Conservation (phyloP, 2,329 filamentous ascomycete species). For the Aspergillus terreus region DNA sequence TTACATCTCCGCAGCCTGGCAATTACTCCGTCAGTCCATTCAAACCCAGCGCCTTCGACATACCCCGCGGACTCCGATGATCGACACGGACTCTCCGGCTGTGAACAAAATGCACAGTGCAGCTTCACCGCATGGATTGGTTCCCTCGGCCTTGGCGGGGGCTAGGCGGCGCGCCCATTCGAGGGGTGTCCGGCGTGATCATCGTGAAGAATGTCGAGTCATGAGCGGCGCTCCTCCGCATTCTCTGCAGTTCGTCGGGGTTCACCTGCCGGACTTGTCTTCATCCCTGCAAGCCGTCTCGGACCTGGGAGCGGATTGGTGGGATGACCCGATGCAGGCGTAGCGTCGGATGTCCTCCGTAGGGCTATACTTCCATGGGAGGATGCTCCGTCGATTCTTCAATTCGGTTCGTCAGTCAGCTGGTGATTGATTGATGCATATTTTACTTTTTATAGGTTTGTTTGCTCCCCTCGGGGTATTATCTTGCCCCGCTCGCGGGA, state of each 20-base stretch:
- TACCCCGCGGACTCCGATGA: slow-evolving; percentile 1
- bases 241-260: neutral
- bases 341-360: neutral
- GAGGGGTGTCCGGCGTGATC: neutral
- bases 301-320: neutral
- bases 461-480: neutral
- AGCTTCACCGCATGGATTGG: neutral
- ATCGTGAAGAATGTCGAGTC: neutral
- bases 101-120: neutral
- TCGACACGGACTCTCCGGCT: neutral
- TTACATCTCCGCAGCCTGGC: too few species aligned
- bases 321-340: neutral
- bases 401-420: neutral
- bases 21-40: too few species aligned
- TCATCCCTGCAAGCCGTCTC: neutral
- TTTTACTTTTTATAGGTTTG: neutral
- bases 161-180: neutral
- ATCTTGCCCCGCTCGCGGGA: neutral
- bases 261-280: neutral
- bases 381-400: neutral
- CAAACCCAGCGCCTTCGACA: neutral
- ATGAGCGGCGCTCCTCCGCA: neutral
- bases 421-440: neutral
- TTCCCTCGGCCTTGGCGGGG: neutral
- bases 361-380: neutral